Conservation (phyloP, 2,329 filamentous ascomycete species). For the Cladosporium sp. region DNA sequence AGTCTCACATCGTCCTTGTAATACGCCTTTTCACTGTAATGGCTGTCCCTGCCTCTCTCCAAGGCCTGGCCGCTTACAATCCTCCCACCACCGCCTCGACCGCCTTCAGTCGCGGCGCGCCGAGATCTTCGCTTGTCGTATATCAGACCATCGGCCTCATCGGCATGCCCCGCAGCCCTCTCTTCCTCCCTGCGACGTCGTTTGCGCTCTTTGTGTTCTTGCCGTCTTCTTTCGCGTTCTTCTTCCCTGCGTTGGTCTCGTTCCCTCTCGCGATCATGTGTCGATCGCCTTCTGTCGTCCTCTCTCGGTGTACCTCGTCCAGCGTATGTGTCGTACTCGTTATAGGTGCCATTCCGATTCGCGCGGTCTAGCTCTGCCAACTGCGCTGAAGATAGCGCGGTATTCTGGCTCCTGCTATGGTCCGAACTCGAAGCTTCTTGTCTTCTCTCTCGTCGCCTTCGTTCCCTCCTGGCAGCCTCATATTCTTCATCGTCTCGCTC, state of each 20-base stretch:
- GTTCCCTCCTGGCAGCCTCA: not conserved
- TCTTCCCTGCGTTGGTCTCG: conserved; percentile 16
- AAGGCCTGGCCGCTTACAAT: conserved; percentile 45
- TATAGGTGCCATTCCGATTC: conserved; percentile 49
- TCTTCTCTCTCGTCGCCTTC: conserved; percentile 7
- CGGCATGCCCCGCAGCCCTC: conserved; percentile 26
- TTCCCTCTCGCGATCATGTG: not conserved
- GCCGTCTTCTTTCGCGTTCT: conserved; percentile 23
- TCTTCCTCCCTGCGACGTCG: conserved; percentile 41
- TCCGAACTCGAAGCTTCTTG: conserved; percentile 3
- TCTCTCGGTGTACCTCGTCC: conserved; percentile 16
- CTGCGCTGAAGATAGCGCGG: conserved; percentile 50
- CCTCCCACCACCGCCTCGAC: conserved; percentile 18
- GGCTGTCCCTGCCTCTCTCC: conserved; percentile 36
- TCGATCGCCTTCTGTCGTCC: conserved; percentile 25
- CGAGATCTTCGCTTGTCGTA: conserved; percentile 17
- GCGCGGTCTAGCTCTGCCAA: conserved; percentile 62
- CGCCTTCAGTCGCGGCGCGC: conserved; percentile 2
- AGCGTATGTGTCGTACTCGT: conserved; percentile 31
- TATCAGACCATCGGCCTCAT: conserved; percentile 19
- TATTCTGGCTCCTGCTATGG: conserved; percentile 17
- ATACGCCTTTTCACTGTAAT: conserved; percentile 36
- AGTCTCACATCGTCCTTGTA: conserved; percentile 37
- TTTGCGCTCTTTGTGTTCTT: conserved; percentile 33
- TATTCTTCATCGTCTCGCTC: conserved; percentile 6